These are phyloP conservation scores for Penicillium fuscoglaucum DNA, from an alignment of 2,329 filamentous ascomycete genomes.

Conservation along the genomic window DNA sequence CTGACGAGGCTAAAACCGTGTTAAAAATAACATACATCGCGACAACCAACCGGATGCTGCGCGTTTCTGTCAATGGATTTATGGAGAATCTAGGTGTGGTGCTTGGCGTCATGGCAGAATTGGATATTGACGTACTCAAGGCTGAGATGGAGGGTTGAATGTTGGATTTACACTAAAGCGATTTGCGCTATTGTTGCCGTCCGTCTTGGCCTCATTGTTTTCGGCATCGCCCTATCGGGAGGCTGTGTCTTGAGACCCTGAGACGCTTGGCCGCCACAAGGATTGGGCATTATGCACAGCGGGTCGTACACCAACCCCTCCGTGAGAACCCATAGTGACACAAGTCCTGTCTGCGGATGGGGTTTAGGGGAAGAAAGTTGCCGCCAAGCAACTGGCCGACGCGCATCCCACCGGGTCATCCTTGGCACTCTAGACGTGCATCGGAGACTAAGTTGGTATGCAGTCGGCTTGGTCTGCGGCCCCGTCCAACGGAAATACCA, in stretches of 20 bases:
- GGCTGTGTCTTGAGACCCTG: background rate
- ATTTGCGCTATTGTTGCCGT: background rate
- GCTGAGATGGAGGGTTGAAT: constrained; percentile 29
- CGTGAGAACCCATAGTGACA: constrained; percentile 10
- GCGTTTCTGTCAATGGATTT: constrained; percentile 93
- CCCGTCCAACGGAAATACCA: background rate
- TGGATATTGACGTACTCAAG: constrained; percentile 79
- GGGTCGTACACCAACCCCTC: constrained; percentile 12
- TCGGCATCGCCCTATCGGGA: background rate
- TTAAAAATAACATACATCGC: constrained; percentile 78
- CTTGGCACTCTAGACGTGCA: constrained; percentile 17
- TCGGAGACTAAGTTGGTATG: constrained; percentile 8
- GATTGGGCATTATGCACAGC: background rate
- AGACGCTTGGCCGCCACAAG: constrained; percentile 11
- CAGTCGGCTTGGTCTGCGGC: background rate
- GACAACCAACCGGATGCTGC: constrained; percentile 92
- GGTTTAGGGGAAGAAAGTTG: constrained; percentile 8
- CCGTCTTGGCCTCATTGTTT: constrained; percentile 7
- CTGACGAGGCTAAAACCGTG: constrained; percentile 50
- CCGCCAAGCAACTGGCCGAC: constrained; percentile 21
- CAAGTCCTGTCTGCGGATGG: background rate
- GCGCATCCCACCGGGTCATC: constrained; percentile 17
- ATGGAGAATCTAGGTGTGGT: constrained; percentile 87
- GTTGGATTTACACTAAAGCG: background rate
- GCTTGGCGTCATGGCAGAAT: constrained; percentile 82